Percentiles rank a stretch among this genome's conserved stretches.
phyloP scores from a whole-genome alignment of 805 yeast species.

The Blastobotrys robertii region DNA sequence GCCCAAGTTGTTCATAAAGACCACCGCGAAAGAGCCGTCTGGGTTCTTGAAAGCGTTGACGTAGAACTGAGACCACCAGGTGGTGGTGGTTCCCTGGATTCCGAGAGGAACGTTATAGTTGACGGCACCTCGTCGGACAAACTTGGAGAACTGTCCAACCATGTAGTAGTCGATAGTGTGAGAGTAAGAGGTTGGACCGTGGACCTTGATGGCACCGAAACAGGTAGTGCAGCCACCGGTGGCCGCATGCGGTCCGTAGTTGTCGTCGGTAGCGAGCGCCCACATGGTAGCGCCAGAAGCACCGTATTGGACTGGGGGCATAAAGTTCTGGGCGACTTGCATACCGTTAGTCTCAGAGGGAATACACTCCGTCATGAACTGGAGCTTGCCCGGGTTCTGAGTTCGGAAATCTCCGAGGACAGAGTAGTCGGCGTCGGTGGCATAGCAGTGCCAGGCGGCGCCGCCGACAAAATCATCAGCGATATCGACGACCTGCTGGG shows the following conservation, averaged over 20 bases:
- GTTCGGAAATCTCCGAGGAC: constrained; percentile 4
- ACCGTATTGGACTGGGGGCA: constrained; percentile 3
- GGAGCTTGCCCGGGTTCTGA: constrained; percentile 1
- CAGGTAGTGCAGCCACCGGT: constrained; percentile 4
- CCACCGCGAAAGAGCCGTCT: constrained; percentile 4
- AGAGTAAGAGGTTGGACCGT: neutral
- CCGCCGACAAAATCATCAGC: constrained; percentile 3
- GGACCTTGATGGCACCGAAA: constrained; percentile 3
- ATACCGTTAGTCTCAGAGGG: neutral
- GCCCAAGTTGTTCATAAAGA: constrained; percentile 3
- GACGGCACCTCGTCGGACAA: constrained; percentile 10
- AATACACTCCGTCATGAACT: constrained; percentile 5
- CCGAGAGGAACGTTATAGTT: constrained; percentile 2
- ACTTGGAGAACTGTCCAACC: constrained; percentile 8
- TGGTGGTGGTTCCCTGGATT: neutral
- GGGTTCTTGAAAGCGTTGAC: constrained; percentile 4
- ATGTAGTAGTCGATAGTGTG: constrained; percentile 5
- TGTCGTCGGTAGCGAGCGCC: constrained; percentile 3
- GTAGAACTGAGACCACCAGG: neutral
- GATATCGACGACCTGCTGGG: neutral
- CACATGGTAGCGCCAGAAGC: constrained; percentile 6
- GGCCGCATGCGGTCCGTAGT: constrained; percentile 1
- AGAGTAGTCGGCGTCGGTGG: constrained; percentile 1
- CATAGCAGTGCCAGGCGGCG: constrained; percentile 5
- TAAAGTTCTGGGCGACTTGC: constrained; percentile 3